phyloP scores from a whole-genome alignment of 1,284 basidiomycete genomes.

The Apiotrichum domesticum region DNA sequence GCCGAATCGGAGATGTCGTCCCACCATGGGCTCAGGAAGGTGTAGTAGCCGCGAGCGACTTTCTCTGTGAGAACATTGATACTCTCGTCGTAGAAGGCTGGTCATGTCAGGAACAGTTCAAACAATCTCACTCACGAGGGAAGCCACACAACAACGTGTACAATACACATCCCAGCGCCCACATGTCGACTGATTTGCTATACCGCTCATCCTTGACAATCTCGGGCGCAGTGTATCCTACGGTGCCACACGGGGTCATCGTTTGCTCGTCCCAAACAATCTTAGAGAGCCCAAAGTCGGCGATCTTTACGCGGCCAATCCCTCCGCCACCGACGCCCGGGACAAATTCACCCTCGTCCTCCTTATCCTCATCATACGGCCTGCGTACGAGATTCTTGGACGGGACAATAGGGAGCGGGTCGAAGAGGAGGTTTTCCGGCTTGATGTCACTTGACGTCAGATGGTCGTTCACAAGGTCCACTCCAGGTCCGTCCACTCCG shows the following conservation, averaged over 20 bases:
- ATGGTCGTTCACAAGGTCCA: too few relatives aligned
- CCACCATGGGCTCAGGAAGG: slow-evolving; percentile 99
- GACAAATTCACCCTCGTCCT: slow-evolving; percentile 95
- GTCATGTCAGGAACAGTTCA: background rate
- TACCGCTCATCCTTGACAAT: slow-evolving; percentile 99
- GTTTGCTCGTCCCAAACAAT: slow-evolving; percentile 99
- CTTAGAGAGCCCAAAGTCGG: slow-evolving; percentile 97
- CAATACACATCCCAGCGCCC: slow-evolving; percentile 96
- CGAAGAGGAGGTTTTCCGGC: slow-evolving; percentile 95
- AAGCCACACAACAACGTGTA: slow-evolving; percentile 99
- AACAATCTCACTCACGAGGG: slow-evolving; percentile 53
- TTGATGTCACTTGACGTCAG: slow-evolving; percentile 71
- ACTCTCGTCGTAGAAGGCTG: slow-evolving; percentile 95
- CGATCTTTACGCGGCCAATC: slow-evolving; percentile 97
- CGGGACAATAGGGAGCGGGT: slow-evolving; percentile 85
- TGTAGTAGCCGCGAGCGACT: slow-evolving; percentile 95
- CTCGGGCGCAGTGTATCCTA: slow-evolving; percentile 98
- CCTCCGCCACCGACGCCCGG: slow-evolving; percentile 90
- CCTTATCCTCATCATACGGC: slow-evolving; percentile 97
- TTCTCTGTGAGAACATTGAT: slow-evolving; percentile 98
- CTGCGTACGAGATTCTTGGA: slow-evolving; percentile 69
- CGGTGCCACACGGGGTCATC: slow-evolving; percentile 98
- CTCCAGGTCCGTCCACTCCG: too few relatives aligned
- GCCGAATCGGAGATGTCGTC: slow-evolving; percentile 85
- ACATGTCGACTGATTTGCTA: slow-evolving; percentile 99